Evolutionary conservation across 1,284 basidiomycete species (phyloP).

Genomic region (Fomitopsis betulina): DNA sequence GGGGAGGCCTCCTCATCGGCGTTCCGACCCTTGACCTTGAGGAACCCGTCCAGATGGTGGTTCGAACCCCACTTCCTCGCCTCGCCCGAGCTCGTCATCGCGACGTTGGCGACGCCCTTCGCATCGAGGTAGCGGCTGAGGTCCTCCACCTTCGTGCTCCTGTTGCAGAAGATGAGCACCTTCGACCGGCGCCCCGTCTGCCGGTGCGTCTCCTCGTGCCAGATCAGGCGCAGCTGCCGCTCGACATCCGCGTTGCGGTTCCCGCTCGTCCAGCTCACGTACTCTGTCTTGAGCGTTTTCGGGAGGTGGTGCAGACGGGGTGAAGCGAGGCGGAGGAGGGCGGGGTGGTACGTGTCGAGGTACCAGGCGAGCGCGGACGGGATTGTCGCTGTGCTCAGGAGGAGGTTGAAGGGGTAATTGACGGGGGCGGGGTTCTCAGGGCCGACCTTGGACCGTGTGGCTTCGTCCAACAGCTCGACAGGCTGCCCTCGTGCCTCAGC

Average conservation of each 20-base stretch:
- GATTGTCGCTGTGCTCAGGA: slow-evolving; percentile 86
- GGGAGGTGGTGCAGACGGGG: slow-evolving; percentile 79
- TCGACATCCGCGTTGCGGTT: slow-evolving; percentile 78
- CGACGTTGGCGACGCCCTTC: slow-evolving; percentile 62
- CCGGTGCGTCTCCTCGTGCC: slow-evolving; percentile 60
- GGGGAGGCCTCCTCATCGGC: not conserved
- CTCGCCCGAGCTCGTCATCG: slow-evolving; percentile 53
- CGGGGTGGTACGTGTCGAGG: slow-evolving; percentile 57
- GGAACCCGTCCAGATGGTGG: slow-evolving; percentile 69
- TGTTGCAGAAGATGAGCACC: slow-evolving; percentile 81
- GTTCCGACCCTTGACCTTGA: slow-evolving; percentile 29
- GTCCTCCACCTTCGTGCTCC: slow-evolving; percentile 58
- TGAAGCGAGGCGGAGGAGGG: slow-evolving; percentile 65
- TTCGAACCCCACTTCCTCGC: slow-evolving; percentile 64
- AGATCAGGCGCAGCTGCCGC: slow-evolving; percentile 65
- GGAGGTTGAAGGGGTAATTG: slow-evolving; percentile 69
- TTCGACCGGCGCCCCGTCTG: slow-evolving; percentile 41
- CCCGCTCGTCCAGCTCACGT: slow-evolving; percentile 72
- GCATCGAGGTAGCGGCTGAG: slow-evolving; percentile 53
- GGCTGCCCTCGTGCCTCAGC: slow-evolving; percentile 53
- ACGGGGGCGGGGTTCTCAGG: slow-evolving; percentile 17
- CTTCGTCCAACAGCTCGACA: slow-evolving; percentile 24
- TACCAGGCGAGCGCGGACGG: slow-evolving; percentile 70
- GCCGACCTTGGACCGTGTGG: slow-evolving; percentile 10
- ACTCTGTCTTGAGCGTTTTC: slow-evolving; percentile 60